Percentiles rank a stretch among this genome's conserved stretches.
phyloP scores from a whole-genome alignment of 768 basidiomycete species.

The Serendipita sp. region DNA sequence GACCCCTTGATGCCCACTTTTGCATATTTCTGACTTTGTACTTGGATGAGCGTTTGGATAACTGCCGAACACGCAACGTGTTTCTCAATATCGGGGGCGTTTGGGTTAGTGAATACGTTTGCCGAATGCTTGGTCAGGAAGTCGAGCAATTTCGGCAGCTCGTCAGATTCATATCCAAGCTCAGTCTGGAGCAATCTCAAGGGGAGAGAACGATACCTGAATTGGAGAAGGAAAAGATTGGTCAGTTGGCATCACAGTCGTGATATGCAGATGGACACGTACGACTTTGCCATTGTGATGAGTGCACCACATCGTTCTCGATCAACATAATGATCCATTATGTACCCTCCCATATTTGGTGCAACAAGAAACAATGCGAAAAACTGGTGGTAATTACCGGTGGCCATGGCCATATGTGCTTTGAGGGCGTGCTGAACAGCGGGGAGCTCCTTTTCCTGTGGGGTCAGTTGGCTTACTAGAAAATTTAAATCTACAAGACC shows the following conservation, averaged over 20 bases:
- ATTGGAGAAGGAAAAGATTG: background rate
- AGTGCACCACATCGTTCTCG: slow-evolving; percentile 78
- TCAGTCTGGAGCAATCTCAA: slow-evolving; percentile 62
- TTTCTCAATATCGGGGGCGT: slow-evolving; percentile 44
- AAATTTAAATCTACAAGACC: slow-evolving; percentile 70
- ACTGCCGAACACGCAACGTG: slow-evolving; percentile 56
- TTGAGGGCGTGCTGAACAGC: slow-evolving; percentile 79
- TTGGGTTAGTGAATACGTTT: slow-evolving; percentile 48
- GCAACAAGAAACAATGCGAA: slow-evolving; percentile 72
- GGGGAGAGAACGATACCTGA: slow-evolving; percentile 26
- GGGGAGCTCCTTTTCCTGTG: slow-evolving; percentile 64
- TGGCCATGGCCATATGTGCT: slow-evolving; percentile 77
- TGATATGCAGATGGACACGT: slow-evolving; percentile 18
- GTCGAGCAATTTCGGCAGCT: slow-evolving; percentile 37
- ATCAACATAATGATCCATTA: slow-evolving; percentile 97
- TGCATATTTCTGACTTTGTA: slow-evolving; percentile 66
- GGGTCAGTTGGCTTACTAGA: slow-evolving; percentile 93
- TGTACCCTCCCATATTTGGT: slow-evolving; percentile 95
- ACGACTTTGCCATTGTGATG: slow-evolving; percentile 89
- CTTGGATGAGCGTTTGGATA: slow-evolving; percentile 37
- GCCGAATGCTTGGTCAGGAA: slow-evolving; percentile 61
- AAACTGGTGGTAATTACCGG: slow-evolving; percentile 87
- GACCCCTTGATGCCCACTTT: slow-evolving; percentile 87
- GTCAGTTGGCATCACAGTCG: slow-evolving; percentile 7
- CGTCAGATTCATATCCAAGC: slow-evolving; percentile 56